Base-by-base conservation (phyloP, 2,329 filamentous ascomycete genomes). In the Zymoseptoria pseudotritici region DNA sequence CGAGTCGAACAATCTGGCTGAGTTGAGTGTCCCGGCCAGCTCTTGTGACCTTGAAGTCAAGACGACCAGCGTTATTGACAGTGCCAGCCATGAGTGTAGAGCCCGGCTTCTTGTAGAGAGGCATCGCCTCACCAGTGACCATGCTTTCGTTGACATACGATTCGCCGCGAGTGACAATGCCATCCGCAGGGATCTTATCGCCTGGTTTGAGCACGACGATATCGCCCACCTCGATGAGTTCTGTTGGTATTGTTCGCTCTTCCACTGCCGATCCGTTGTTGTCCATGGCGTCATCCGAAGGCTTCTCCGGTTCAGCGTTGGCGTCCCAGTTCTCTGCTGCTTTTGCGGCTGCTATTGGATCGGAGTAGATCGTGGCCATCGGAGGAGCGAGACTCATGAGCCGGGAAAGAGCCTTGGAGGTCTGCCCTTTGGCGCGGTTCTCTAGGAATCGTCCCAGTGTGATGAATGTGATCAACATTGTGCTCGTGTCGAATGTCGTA, bases 71-170 rank as follows among this genome's bases (percentile, higher is more conserved):
- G 22, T 92, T 91, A 72, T 99, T 99, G 70, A 99, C 93, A 2
- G 94, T 97, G 29, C 94, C 94, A 55, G 91, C 94, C 73, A 97
- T 94, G 59, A 99, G 79, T 51, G 84, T 76, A 66, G 86, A 86
- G 8, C 89, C 91, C 69, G 90, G 87, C 66, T 84, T 87, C 77
- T 99, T 99, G 69, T 91, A 86, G 42, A 97, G 91, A 0, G 94
- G 93, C 83, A 97, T 93, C 2, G 94, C 89, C 77, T 99, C 94
- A 65, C 94, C 94, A 5, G 94, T 99, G 54, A 99, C 92, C 93
- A 97, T 97, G 72, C 91, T 96, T 77, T 99, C 94, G 66, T 99
- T 91, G 21, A 97, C 85, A 70, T 95, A 96, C 42, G 91, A 96
- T 75, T 97, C 90, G 31, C 94, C 94, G 57, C 89, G 86, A 58